Base-by-base conservation (phyloP, 1,284 basidiomycete genomes). In the Neolentinus lepideus region DNA sequence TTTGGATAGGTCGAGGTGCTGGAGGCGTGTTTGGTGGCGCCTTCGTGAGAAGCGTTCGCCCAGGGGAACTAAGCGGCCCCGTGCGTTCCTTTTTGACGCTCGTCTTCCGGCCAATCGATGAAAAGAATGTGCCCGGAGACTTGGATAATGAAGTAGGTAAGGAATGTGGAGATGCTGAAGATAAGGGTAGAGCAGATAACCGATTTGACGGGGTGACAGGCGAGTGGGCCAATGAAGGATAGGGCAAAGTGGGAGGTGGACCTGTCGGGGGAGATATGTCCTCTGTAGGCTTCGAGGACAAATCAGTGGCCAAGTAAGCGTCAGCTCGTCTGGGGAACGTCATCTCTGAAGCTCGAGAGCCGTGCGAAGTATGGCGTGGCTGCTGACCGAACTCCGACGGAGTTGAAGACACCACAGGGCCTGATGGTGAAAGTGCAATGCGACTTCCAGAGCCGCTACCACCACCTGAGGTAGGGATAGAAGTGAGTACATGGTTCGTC, bases 241-340 rank as follows among this genome's bases (percentile, higher is more conserved):
- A 95, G 1, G 92, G 92, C 27, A 95, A 76, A 27, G 73, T 69
- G 0, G 82, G 69, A 1, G 90, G 86, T 0, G 83, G 81, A 19
- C 76, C 71, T 55, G 73, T 75, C 3, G 83, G 76, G 1, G 71
- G 60, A 9, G 77, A 71, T 46, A 77, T 69, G 54, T 77, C 73
- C 57, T 80, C 75, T 48, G 67, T 62, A 54, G 72, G 66, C 61
- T 79, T 73, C 46, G 75, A 67, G 0, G 80, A 75, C 22, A 92
- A 76, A 66, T 92, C 88, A 0, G 89, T 90, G 1, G 89, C 89
- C 19, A 76, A 75, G 56, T 81, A 85, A 8, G 89, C 86, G 62
- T 92, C 90, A 12, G 83, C 73, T 26, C 90, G 83, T 43, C 80
- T 77, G 9, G 90, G 89, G 69, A 92, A 92, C 0, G 89, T 89